Evolutionary conservation across 164 flowering plant genomes (phyloP).

Genomic region (Houttuynia cordata): DNA sequence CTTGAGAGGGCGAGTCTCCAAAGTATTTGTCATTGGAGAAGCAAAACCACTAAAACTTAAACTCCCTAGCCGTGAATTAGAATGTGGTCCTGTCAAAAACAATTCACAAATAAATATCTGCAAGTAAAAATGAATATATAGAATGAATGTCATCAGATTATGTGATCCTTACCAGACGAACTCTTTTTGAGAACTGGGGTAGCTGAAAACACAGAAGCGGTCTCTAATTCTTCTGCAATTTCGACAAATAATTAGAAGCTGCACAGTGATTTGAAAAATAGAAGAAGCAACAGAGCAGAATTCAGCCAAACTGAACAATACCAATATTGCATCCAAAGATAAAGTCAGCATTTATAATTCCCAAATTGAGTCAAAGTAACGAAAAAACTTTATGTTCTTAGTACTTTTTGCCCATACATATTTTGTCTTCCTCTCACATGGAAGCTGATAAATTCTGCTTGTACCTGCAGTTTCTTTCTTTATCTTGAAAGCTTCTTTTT

Average conservation of each 20-base stretch:
- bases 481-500: no score
- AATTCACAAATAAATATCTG: neutral
- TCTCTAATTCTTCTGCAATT: conserved; percentile 5
- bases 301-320: no score
- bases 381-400: no score
- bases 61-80: conserved; percentile 12
- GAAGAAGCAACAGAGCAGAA: conserved; percentile 1
- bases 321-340: no score
- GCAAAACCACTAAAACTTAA: conserved; percentile 10
- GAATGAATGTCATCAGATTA: neutral
- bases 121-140: neutral
- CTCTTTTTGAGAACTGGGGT: conserved; percentile 5
- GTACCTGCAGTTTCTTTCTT: no score
- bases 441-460: no score
- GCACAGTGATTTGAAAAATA: neutral
- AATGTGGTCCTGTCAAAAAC: conserved; percentile 19
- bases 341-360: no score
- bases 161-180: conserved; percentile 9
- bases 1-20: conserved; percentile 22
- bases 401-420: no score
- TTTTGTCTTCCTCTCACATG: no score
- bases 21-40: conserved; percentile 17
- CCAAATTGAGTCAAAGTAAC: no score
- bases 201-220: conserved; percentile 4
- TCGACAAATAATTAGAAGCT: conserved; percentile 1